Percentiles rank a stretch among this genome's conserved stretches.
Evolutionary conservation across 805 yeast genomes (phyloP).

Genomic region (Starmerella asiatica): DNA sequence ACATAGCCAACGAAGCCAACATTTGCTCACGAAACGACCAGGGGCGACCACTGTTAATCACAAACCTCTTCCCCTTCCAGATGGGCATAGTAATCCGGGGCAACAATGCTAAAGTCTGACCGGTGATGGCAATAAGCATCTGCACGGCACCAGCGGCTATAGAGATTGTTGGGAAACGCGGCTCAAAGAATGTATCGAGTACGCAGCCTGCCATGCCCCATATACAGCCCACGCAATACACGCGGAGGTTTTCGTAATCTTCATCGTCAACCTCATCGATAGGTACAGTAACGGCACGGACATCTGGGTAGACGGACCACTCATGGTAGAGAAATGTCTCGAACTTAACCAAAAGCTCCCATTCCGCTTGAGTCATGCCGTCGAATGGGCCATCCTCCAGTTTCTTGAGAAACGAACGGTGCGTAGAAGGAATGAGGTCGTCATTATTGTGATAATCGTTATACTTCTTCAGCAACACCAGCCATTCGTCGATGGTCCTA

Average conservation of each 20-base stretch:
- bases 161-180: constrained; percentile 42
- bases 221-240: constrained; percentile 36
- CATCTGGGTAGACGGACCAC: constrained; percentile 49
- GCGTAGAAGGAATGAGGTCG: constrained; percentile 33
- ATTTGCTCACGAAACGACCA: constrained; percentile 17
- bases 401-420: constrained; percentile 27
- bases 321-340: constrained; percentile 33
- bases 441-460: constrained; percentile 35
- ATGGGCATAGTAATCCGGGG: constrained; percentile 1
- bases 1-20: constrained; percentile 34
- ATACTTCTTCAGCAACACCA: constrained; percentile 31
- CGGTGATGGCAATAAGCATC: constrained; percentile 47
- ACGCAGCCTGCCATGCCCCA: constrained; percentile 44
- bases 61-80: constrained; percentile 2
- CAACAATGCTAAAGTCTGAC: constrained; percentile 30
- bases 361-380: constrained; percentile 18
- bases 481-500: constrained; percentile 29
- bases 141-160: constrained; percentile 43
- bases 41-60: constrained; percentile 45
- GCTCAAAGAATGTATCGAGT: constrained; percentile 45
- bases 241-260: constrained; percentile 39
- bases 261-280: constrained; percentile 35
- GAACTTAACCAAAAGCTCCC: constrained; percentile 21
- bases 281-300: constrained; percentile 43
- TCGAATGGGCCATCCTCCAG: constrained; percentile 19